Percentiles rank a stretch among this genome's conserved stretches.
phyloP scores from a whole-genome alignment of 768 basidiomycete genomes.

The Nidularia pulvinata region DNA sequence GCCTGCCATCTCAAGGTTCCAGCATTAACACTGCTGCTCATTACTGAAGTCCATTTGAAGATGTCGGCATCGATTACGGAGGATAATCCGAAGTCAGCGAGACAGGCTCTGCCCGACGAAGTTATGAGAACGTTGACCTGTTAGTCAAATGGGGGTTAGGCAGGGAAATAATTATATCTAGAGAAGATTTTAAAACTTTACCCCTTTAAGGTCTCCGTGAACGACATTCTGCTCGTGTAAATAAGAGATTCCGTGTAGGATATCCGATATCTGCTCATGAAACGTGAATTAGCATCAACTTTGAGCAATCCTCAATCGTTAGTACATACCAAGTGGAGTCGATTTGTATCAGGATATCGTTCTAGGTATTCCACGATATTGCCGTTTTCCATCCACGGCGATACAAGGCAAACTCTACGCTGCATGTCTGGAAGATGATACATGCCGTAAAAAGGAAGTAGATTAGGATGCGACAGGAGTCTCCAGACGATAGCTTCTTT shows the following conservation, averaged over 20 bases:
- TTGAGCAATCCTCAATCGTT: not conserved
- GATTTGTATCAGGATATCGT: not conserved
- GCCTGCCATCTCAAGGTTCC: constrained; percentile 13
- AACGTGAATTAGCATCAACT: not conserved
- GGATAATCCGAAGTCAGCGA: constrained; percentile 15
- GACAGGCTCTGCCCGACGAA: constrained; percentile 6
- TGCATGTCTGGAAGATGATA: not conserved
- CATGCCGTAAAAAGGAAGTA: constrained; percentile 5
- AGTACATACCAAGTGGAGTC: constrained; percentile 2
- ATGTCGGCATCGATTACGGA: constrained; percentile 9
- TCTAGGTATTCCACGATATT: constrained; percentile 2
- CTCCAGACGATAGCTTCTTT: constrained; percentile 5
- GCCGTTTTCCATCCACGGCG: constrained; percentile 6
- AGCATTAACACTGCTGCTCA: not conserved
- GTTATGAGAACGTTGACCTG: constrained; percentile 13
- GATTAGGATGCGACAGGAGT: constrained; percentile 1
- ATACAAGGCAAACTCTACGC: constrained; percentile 2
- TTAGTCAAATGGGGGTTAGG: not conserved
- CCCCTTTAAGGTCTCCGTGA: constrained; percentile 15
- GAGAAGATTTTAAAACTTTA: not conserved
- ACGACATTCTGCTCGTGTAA: constrained; percentile 9
- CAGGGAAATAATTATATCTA: not conserved
- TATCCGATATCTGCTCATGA: constrained; percentile 5
- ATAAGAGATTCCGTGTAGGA: constrained; percentile 9
- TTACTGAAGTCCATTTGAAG: constrained; percentile 7